A percentile compares a stretch with the other conserved stretches of the same genome.
These are phyloP conservation scores for Nigrospora osmanthi DNA, from an alignment of 2,329 filamentous ascomycete species.

Conservation along the genomic window DNA sequence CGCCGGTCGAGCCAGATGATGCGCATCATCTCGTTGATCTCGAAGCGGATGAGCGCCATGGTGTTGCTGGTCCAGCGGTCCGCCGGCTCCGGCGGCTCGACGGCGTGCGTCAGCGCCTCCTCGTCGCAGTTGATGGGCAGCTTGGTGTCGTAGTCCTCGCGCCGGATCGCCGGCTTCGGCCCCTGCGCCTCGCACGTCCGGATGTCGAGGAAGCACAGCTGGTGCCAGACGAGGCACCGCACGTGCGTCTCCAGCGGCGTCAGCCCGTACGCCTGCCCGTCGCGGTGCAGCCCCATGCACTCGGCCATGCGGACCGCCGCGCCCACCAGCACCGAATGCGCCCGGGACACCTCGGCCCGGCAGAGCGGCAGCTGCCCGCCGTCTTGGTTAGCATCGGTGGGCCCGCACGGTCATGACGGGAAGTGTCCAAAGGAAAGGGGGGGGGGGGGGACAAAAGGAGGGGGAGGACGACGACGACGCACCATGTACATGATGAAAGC, in stretches of 20 bases:
- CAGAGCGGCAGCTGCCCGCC: constrained; percentile 57
- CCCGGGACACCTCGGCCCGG: constrained; percentile 62
- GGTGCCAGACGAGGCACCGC: constrained; percentile 67
- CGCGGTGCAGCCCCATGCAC: constrained; percentile 69
- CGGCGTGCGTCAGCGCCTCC: constrained; percentile 42
- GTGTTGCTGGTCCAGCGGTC: constrained; percentile 61
- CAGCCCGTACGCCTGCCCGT: constrained; percentile 59
- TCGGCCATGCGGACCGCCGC: constrained; percentile 67
- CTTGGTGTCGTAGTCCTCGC: constrained; percentile 67
- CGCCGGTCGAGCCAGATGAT: constrained; percentile 62
- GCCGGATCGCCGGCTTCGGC: constrained; percentile 61
- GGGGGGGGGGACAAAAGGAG: neutral
- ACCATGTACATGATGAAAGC: constrained; percentile 72
- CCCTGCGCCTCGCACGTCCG: constrained; percentile 69
- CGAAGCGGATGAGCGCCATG: constrained; percentile 60
- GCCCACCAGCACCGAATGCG: constrained; percentile 65
- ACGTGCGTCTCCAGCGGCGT: constrained; percentile 63
- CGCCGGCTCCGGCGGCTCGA: constrained; percentile 33
- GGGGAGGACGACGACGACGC: too few species aligned
- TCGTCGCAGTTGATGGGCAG: constrained; percentile 67
- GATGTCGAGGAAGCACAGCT: constrained; percentile 69
- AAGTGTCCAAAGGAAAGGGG: neutral
- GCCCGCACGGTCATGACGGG: neutral
- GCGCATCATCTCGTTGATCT: constrained; percentile 66
- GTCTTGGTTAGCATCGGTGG: constrained; percentile 1